Evolutionary conservation across 768 basidiomycete genomes (phyloP), one percentile per base, ranked within the genome.

Genomic region (Coprinopsis sp.): DNA sequence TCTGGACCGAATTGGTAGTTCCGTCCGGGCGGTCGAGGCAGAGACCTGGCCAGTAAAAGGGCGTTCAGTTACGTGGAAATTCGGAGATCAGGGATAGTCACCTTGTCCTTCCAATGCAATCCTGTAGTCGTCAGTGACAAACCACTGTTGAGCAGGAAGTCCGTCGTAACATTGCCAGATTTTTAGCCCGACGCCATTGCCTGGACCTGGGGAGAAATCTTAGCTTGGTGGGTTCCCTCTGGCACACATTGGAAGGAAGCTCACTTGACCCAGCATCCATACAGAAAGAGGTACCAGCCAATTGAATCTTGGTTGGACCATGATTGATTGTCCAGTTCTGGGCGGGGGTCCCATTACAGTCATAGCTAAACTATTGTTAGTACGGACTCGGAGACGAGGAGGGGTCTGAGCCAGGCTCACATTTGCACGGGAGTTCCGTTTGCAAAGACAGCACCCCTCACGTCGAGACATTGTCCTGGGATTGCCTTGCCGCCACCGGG

Each of bases 371-470:
- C 25, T 14, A 6, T 18, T n/a, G n/a, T 31, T n/a, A 31, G n/a
- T 31, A 8, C 30, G n/a, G n/a, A n/a, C n/a, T n/a, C n/a, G n/a
- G n/a, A n/a, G 8, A 8, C 30, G 10, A 31, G 30, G 30, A 31
- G 8, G 10, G 8, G 10, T n/a, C 10, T 8, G 10, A 31, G n/a
- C 10, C 10, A 31, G 10, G n/a, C 57, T 13, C 46, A 66, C 64
- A 69, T 61, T 37, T 67, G 64, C n/a, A 69, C 66, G 5, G 61
- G 58, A 3, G 64, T 67, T 5, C 65, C 66, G 37, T 69, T 63
- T 3, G 51, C 54, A 12, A 46, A 58, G 0, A 51, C 52, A 4
- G 54, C 59, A 1, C 58, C 67, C 11, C 57, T 50, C 12, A 67
- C 65, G 38, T 65, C 65, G 18, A 67, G 44, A 33, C 66, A 69